phyloP scores from a whole-genome alignment of 768 basidiomycete genomes.

The Termitomyces sp. region DNA sequence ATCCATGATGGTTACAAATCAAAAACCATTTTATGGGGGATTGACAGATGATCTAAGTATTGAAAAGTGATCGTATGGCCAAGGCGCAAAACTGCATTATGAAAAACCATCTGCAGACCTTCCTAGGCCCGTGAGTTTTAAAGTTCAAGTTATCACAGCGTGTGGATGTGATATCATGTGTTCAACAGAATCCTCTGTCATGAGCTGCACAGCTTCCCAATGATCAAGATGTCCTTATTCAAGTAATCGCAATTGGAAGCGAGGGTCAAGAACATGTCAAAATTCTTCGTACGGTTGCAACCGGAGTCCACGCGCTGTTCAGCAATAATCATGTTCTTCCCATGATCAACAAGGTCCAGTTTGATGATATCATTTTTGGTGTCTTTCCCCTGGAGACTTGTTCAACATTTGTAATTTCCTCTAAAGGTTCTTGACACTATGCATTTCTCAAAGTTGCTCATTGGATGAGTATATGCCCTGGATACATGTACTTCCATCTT shows the following conservation, averaged over 20 bases:
- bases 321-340: not conserved
- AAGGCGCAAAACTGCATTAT: not conserved
- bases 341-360: no score
- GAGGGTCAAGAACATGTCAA: not conserved
- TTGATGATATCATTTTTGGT: no score
- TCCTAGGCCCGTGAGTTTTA: no score
- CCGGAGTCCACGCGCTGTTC: not conserved
- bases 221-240: not conserved
- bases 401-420: no score
- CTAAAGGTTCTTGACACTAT: no score
- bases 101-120: not conserved
- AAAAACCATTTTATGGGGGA: not conserved
- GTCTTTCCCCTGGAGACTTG: no score
- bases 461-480: no score
- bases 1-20: not conserved
- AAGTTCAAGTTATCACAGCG: no score
- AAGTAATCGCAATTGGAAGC: not conserved
- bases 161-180: not conserved
- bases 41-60: not conserved
- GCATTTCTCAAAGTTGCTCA: no score
- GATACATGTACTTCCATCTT: no score
- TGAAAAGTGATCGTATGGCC: not conserved
- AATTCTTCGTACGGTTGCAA: not conserved
- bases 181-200: not conserved
- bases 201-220: not conserved